Percentiles rank a stretch among this genome's conserved stretches.
phyloP scores from a whole-genome alignment of 352 stramenopile species.

The Pythium grandisporangium region DNA sequence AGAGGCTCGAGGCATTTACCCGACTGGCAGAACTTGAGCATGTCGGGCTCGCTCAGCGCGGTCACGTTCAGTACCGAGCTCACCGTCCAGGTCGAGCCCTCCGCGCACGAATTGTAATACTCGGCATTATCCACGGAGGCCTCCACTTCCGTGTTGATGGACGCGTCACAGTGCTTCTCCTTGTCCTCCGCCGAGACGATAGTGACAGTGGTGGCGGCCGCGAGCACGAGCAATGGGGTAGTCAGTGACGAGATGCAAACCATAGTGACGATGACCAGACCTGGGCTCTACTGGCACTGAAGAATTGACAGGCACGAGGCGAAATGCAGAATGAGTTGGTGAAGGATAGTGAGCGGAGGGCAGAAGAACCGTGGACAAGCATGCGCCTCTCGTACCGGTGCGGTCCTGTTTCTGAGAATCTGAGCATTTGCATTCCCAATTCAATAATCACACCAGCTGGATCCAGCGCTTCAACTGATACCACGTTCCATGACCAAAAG shows the following conservation, averaged over 20 bases:
- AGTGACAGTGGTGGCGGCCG: slow-evolving; percentile 4
- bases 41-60: slow-evolving; percentile 31
- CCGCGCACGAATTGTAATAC: slow-evolving; percentile 41
- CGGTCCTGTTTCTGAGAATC: not conserved
- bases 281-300: not conserved
- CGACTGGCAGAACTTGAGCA: slow-evolving; percentile 50
- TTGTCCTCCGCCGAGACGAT: slow-evolving; percentile 2
- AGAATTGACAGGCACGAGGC: slow-evolving; percentile 8
- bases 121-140: slow-evolving; percentile 32
- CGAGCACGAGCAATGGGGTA: slow-evolving; percentile 14
- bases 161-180: slow-evolving; percentile 15
- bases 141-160: slow-evolving; percentile 23
- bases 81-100: slow-evolving; percentile 35
- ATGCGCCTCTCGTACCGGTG: not conserved
- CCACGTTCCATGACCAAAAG: not conserved
- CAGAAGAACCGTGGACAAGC: slow-evolving; percentile 1
- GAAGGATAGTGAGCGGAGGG: slow-evolving; percentile 1
- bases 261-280: slow-evolving; percentile 4
- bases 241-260: slow-evolving; percentile 8
- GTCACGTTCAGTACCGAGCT: slow-evolving; percentile 30
- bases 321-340: slow-evolving; percentile 10
- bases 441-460: too few relatives aligned
- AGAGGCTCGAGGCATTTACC: slow-evolving; percentile 40
- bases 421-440: too few relatives aligned
- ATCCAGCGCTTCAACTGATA: too few relatives aligned